These are phyloP conservation scores for Protomyces gravidus DNA, from an alignment of 1,139 yeast species.

Conservation along the genomic window DNA sequence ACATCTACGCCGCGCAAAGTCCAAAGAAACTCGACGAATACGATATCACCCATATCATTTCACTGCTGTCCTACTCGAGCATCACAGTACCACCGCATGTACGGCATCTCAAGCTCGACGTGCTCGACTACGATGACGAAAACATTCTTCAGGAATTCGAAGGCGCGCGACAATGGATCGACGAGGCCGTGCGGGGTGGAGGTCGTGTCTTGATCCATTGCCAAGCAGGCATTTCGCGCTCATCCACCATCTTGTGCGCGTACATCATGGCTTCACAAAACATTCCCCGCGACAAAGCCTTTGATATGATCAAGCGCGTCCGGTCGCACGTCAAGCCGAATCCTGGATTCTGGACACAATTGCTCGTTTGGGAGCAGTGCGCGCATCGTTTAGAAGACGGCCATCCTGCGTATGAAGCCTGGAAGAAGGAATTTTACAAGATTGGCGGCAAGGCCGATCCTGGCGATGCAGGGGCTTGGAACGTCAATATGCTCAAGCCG, in stretches of 20 bases:
- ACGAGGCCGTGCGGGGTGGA: conserved; percentile 15
- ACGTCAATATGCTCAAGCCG: neutral
- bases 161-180: conserved; percentile 44
- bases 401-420: conserved; percentile 25
- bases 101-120: conserved; percentile 33
- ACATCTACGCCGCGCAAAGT: conserved; percentile 17
- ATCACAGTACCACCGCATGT: conserved; percentile 16
- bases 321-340: conserved; percentile 16
- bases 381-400: conserved; percentile 3
- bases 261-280: conserved; percentile 19
- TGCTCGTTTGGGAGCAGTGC: conserved; percentile 18
- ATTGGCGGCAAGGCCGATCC: conserved; percentile 18
- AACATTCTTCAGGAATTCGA: conserved; percentile 57
- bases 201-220: conserved; percentile 26
- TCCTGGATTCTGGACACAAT: conserved; percentile 22
- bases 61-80: conserved; percentile 14
- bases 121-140: conserved; percentile 39
- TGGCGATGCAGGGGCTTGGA: conserved; percentile 5
- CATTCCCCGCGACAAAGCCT: conserved; percentile 16
- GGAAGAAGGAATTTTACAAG: conserved; percentile 17
- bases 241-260: conserved; percentile 24
- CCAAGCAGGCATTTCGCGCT: conserved; percentile 23
- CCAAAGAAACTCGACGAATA: conserved; percentile 8
- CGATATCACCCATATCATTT: conserved; percentile 22
- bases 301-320: conserved; percentile 7